Conservation (phyloP, 768 basidiomycete species). For the Lentinula sp. region DNA sequence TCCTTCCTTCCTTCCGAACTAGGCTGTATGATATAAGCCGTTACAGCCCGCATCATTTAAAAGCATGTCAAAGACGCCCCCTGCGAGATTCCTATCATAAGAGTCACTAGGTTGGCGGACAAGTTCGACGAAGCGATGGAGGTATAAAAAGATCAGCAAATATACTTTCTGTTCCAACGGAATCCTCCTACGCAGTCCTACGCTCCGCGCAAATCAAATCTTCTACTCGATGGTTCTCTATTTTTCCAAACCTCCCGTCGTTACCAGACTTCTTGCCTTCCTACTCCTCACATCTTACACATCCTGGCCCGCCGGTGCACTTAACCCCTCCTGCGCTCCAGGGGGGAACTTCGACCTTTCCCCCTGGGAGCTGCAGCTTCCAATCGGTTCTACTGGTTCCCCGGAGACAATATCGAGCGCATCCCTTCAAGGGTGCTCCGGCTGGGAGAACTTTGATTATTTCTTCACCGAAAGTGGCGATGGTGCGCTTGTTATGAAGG, state of each 20-base stretch:
- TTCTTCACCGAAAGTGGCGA: slow-evolving; percentile 1
- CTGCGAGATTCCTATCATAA: background rate
- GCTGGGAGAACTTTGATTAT: background rate
- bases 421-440: background rate
- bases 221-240: background rate
- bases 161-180: background rate
- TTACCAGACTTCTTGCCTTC: background rate
- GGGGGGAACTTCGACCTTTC: slow-evolving; percentile 3
- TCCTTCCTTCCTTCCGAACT: too few species aligned
- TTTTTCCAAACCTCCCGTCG: background rate
- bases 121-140: background rate
- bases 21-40: too few species aligned
- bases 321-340: slow-evolving; percentile 1
- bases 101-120: too few species aligned
- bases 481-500: background rate
- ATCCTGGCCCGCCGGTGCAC: background rate
- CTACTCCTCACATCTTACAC: background rate
- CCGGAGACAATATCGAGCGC: slow-evolving; percentile 3
- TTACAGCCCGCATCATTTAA: background rate
- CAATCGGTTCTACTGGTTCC: background rate
- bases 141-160: background rate
- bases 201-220: background rate
- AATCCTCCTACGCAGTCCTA: background rate
- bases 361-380: slow-evolving; percentile 1
- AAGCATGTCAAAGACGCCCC: background rate